Base-by-base conservation (phyloP, 2,329 filamentous ascomycete species). In the Colletotrichum caudatum region DNA sequence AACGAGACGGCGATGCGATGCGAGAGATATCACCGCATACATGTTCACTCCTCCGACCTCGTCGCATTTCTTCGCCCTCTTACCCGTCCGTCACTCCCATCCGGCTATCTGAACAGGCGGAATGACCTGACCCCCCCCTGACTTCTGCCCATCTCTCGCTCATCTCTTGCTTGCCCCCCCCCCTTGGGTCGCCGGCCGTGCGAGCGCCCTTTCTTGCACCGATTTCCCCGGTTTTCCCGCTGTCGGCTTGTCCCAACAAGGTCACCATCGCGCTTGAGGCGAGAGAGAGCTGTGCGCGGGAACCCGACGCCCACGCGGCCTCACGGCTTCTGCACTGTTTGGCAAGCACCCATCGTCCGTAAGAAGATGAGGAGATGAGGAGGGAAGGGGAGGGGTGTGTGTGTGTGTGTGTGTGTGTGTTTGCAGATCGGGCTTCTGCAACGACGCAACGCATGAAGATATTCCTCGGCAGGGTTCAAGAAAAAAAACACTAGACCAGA, bases 201-300 rank as follows among this genome's bases (percentile, higher is more conserved):
- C 57, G 66, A 29, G 54, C 44, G 20, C 33, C 14, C 33, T n/a
- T 39, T 29, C 57, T n/a, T 4, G 5, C 20, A 2, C 29, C 9
- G 1, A 5, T 5, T 9, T 18, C 12, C 54, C 14, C 29, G 29
- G 3, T 1, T 7, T 58, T n/a, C 16, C 50, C 44, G 20, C 44
- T 20, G 16, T 29, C 50, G n/a, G 48, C 64, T 48, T 71, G 59
- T 68, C 69, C 69, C 53, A 71, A 69, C 51, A 54, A 29, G 64
- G 69, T 68, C 35, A 68, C 64, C 64, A 63, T 71, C 69, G 69
- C 69, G 61, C 61, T 8, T n/a, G 12, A 8, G 1, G 18, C 6
- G 18, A 26, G 23, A 26, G 23, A 26, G 23, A 62, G 35, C 53
- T 57, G 68, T 66, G 68, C 64, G 41, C 50, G 50, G 50, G 46